Conservation (phyloP, 2,329 filamentous ascomycete genomes). For the Fusarium bulbicola region DNA sequence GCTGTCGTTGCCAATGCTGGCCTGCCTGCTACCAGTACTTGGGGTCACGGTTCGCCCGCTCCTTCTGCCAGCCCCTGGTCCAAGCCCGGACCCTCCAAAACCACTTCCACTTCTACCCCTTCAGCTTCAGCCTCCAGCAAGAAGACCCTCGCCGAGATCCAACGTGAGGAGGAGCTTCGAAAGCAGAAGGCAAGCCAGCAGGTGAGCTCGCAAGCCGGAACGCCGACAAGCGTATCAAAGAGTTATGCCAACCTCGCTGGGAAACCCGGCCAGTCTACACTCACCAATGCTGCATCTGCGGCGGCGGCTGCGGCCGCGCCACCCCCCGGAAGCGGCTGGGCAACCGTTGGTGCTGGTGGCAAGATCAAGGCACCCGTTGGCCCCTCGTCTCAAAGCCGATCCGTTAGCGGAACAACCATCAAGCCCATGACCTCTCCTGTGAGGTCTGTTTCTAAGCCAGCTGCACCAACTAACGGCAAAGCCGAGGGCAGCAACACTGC, state of each 20-base stretch:
- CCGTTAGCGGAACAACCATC: conserved; percentile 53
- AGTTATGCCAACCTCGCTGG: conserved; percentile 94
- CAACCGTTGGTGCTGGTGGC: conserved; percentile 91
- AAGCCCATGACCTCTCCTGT: conserved; percentile 56
- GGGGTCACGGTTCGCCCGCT: conserved; percentile 82
- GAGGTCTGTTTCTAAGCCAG: conserved; percentile 62
- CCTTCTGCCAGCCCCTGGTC: conserved; percentile 73
- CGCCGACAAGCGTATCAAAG: conserved; percentile 71
- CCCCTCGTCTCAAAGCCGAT: conserved; percentile 60
- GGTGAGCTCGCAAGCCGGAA: conserved; percentile 57
- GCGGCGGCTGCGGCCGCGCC: conserved; percentile 47
- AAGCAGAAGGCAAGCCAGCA: conserved; percentile 78
- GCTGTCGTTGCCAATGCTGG: conserved; percentile 62
- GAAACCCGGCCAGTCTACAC: conserved; percentile 64
- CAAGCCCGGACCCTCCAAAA: conserved; percentile 66
- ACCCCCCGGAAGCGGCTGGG: conserved; percentile 74
- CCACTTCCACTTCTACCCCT: conserved; percentile 36
- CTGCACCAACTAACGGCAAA: conserved; percentile 55
- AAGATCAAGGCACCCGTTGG: conserved; percentile 82
- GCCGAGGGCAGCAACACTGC: conserved; percentile 59
- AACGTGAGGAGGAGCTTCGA: conserved; percentile 85
- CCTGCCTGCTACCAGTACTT: conserved; percentile 87
- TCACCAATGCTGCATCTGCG: conserved; percentile 52
- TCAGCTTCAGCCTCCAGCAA: conserved; percentile 59
- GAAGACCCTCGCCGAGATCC: conserved; percentile 95